Base-by-base conservation (phyloP, 163 green algal species). In the Dunaliella salina region DNA sequence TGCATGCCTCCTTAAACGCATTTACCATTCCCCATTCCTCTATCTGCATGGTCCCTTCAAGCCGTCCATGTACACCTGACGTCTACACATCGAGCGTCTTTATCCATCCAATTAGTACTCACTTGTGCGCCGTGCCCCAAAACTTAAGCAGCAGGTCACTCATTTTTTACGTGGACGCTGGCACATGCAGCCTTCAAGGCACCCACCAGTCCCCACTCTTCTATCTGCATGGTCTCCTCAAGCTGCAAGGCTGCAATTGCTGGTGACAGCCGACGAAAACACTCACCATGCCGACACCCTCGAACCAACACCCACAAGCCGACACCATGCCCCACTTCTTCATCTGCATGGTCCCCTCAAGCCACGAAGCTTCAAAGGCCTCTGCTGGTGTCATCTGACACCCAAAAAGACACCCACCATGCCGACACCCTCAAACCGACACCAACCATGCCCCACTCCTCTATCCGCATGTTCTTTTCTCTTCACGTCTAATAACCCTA, bases 381-480 rank as follows among this genome's bases (percentile, higher is more conserved):
- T 69, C 57, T 18, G 15, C 15, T 26, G 57, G 57, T 69, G 57
- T 69, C 57, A 26, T 69, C 15, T 18, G 57, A 69, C 57, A 26
- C 18, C 15, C 18, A 69, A 69, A 18, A 69, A 69, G 57, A 15
- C 57, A 69, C 57, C 18, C 80, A 84, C 80, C 22, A 96, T 84
- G 3, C n/a, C n/a, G n/a, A n/a, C n/a, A n/a, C n/a, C n/a, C n/a
- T n/a, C n/a, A n/a, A n/a, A n/a, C n/a, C n/a, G n/a, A n/a, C n/a
- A n/a, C n/a, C n/a, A n/a, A n/a, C n/a, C n/a, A n/a, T n/a, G n/a
- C 96, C 96, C 96, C 96, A 98, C 80, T 96, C 90, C 71, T 94
- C 92, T 25, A 97, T 94, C 90, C n/a, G n/a, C n/a, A n/a, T n/a
- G n/a, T n/a, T n/a, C n/a, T n/a, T n/a, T n/a, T n/a, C n/a, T n/a